Evolutionary conservation across 179 eudicot genomes (phyloP), one percentile per base, ranked within the genome.

Genomic region (Actinidia chinensis): DNA sequence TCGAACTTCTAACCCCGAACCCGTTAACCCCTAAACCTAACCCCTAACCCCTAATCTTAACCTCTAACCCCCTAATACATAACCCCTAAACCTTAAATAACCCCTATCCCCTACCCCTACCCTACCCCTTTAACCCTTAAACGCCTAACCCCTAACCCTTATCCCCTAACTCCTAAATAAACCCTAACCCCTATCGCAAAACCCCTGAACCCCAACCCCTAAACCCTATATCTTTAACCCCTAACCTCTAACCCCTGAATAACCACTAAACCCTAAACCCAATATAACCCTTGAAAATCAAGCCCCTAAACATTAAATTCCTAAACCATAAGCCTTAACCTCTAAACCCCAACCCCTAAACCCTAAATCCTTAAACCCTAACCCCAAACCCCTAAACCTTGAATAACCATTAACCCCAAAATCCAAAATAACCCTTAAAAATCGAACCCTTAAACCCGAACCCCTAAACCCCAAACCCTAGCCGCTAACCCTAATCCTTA

Each of bases 391-490:
- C 25, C 63, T 18, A 0, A 58, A 58, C 22, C 63, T 23, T 18
- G 0, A 58, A 58, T 25, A 1, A 63, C 8, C 40, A 40, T 42
- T 9, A 6, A 63, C 23, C 43, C 68, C 68, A 6, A 23, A 25
- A 25, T 12, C 68, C 68, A 6, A 23, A n/a, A n/a, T n/a, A 23
- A 63, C 4, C 68, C 68, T 25, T n/a, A n/a, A n/a, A 23, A 23
- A 28, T 17, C 68, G 42, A 3, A 28, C 23, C 68, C 68, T 42
- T 63, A 63, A 23, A 28, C 68, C 68, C 68, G 6, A 28, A 63
- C 6, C 68, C 68, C 68, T 28, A 28, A 63, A 63, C 36, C n/a
- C n/a, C n/a, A n/a, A n/a, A n/a, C n/a, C 68, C 68, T 63, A 63
- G 25, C 6, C 68, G 42, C 68, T 63, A 28, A 63, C 0, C 68